These are phyloP conservation scores for Dichotomopilus funicola DNA, from an alignment of 2,329 filamentous ascomycete genomes.

Conservation along the genomic window DNA sequence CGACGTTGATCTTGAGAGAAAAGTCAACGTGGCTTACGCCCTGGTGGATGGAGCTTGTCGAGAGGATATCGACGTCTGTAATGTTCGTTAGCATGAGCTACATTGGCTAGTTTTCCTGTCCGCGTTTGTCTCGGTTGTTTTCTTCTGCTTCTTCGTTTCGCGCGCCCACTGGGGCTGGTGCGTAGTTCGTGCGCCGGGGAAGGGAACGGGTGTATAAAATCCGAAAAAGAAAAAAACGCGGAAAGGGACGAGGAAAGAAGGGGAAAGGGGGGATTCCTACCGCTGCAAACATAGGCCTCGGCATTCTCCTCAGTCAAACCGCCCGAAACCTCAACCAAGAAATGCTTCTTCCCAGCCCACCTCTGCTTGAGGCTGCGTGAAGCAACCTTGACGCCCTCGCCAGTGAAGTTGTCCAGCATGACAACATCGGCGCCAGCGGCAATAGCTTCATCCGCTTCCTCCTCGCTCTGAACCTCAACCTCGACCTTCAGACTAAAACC, in stretches of 20 bases:
- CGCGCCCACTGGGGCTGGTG: too few species aligned
- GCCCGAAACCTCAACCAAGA: conserved; percentile 87
- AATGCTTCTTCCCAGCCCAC: conserved; percentile 67
- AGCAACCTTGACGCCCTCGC: conserved; percentile 67
- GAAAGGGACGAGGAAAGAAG: too few species aligned
- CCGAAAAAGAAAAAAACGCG: too few species aligned
- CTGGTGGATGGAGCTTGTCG: conserved; percentile 94
- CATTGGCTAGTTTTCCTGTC: background rate
- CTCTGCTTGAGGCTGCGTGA: conserved; percentile 69
- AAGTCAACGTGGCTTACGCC: conserved; percentile 92
- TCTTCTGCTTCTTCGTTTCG: too few species aligned
- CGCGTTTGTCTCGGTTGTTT: background rate
- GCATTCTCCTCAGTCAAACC: conserved; percentile 84
- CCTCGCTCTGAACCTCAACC: conserved; percentile 86
- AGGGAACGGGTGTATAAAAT: too few species aligned
- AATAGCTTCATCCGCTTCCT: conserved; percentile 86
- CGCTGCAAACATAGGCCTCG: conserved; percentile 67
- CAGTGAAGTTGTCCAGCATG: conserved; percentile 94
- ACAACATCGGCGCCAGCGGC: conserved; percentile 86
- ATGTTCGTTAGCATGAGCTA: conserved; percentile 16
- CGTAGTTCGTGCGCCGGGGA: too few species aligned
- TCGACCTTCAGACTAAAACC: conserved; percentile 93
- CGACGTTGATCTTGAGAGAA: conserved; percentile 72
- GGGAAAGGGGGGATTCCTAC: conserved; percentile 37
- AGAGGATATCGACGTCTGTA: conserved; percentile 85